Evolutionary conservation across 768 basidiomycete species (phyloP), one percentile per base, ranked within the genome.

Genomic region (Mycena sanguinolenta): DNA sequence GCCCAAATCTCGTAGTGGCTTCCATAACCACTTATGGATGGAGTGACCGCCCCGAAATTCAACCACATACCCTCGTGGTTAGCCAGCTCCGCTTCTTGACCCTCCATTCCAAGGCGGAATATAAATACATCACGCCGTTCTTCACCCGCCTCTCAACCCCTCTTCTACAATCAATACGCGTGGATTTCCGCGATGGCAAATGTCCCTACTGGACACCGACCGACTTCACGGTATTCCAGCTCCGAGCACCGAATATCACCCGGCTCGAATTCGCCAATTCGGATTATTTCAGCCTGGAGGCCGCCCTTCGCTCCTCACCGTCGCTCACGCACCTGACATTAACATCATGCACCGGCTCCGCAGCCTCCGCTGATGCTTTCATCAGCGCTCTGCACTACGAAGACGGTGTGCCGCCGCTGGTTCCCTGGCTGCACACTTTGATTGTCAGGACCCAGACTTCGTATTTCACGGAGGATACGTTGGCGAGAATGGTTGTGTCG

Each of bases 311-410:
- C 19, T 32, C 32, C 19, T 36, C 36, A 44, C 38, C 38, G 21
- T 34, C 54, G 32, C 17, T 55, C 7, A 55, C 54, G 16, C 54
- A 55, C 19, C 12, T 55, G 32, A 21, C 7, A 1, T n/a, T 55
- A 9, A 0, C 1, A 0, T 0, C 3, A 3, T 55, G 54, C 13
- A 3, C 2, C 14, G 0, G 1, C 6, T 12, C n/a, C n/a, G n/a
- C n/a, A n/a, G n/a, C 16, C 32, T 21, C 36, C 5, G 32, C 21
- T 8, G n/a, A 55, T 19, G 12, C 32, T 7, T 12, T 55, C 32
- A 3, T 21, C 32, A 28, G 17, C 8, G 54, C 32, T 8, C 54
- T 55, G 0, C 19, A 55, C 17, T 34, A 36, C 32, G 19, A 34
- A 39, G n/a, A 38, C 12, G 36, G n/a, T 1, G 54, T 2, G 9